phyloP scores from a whole-genome alignment of 176 grass and related monocot genomes.

The Cenchrus americanus region DNA sequence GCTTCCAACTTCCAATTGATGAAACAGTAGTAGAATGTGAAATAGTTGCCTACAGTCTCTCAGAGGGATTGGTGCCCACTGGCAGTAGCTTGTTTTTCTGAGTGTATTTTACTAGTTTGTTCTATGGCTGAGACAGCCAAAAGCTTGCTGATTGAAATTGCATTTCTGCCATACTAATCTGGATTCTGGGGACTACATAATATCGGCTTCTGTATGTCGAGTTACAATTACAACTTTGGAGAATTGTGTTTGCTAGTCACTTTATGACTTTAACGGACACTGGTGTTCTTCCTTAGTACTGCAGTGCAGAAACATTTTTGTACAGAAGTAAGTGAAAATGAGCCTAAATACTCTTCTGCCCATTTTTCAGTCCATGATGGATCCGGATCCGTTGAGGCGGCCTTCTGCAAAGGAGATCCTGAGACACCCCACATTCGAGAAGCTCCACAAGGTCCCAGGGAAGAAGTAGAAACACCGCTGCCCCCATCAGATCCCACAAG shows the following conservation, averaged over 20 bases:
- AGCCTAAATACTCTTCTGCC: not conserved
- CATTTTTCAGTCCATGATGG: constrained; percentile 84
- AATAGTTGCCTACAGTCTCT: not conserved
- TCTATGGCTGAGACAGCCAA: not conserved
- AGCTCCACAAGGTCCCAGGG: constrained; percentile 37
- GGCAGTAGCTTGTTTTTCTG: not conserved
- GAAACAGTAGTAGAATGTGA: not conserved
- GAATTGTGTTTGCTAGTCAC: not conserved
- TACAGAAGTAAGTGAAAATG: not conserved
- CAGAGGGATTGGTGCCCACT: not conserved
- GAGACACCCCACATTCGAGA: constrained; percentile 64
- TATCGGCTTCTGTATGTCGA: not conserved
- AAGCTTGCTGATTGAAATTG: not conserved
- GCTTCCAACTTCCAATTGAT: not conserved
- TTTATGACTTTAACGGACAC: not conserved
- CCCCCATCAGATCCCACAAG: constrained; percentile 10
- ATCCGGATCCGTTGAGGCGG: constrained; percentile 82
- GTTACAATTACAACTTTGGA: not conserved
- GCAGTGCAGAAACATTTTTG: not conserved
- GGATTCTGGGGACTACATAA: not conserved
- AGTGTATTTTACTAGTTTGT: not conserved
- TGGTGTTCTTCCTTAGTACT: not conserved
- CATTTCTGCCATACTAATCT: not conserved
- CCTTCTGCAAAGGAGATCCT: constrained; percentile 86
- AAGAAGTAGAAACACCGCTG: constrained; percentile 10